These are phyloP conservation scores for Torulaspora pretoriensis DNA, from an alignment of 1,139 yeast genomes.

Conservation along the genomic window DNA sequence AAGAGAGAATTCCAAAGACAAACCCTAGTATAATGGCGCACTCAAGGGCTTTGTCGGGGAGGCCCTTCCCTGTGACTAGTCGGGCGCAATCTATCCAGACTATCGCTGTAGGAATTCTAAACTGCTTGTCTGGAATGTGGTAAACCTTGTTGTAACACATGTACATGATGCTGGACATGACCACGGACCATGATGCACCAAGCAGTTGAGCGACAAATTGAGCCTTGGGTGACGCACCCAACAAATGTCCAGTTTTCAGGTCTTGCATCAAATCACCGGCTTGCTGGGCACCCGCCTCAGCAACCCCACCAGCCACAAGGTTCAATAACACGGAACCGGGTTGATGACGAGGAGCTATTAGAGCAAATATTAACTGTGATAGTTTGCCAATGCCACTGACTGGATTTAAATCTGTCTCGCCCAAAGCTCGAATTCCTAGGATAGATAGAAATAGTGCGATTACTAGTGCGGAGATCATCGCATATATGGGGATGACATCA, in stretches of 20 bases:
- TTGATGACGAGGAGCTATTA: conserved; percentile 67
- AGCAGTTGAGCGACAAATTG: conserved; percentile 86
- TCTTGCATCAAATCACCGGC: conserved; percentile 99
- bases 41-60: conserved; percentile 72
- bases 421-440: conserved; percentile 87
- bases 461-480: conserved; percentile 62
- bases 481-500: conserved; percentile 61
- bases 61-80: conserved; percentile 83
- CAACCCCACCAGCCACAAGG: conserved; percentile 90
- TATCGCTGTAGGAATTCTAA: conserved; percentile 89
- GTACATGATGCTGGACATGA: conserved; percentile 78
- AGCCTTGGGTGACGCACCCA: conserved; percentile 90
- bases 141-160: conserved; percentile 75
- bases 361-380: conserved; percentile 82
- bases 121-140: conserved; percentile 73
- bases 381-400: conserved; percentile 95
- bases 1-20: conserved; percentile 65
- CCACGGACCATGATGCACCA: conserved; percentile 80
- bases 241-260: conserved; percentile 83
- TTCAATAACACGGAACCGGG: conserved; percentile 83
- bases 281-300: conserved; percentile 98
- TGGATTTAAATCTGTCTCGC: conserved; percentile 95
- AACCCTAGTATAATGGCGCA: conserved; percentile 64
- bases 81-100: conserved; percentile 97
- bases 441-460: conserved; percentile 77